Base-by-base conservation (phyloP, 345 rosid species). In the Aquilaria sinensis region DNA sequence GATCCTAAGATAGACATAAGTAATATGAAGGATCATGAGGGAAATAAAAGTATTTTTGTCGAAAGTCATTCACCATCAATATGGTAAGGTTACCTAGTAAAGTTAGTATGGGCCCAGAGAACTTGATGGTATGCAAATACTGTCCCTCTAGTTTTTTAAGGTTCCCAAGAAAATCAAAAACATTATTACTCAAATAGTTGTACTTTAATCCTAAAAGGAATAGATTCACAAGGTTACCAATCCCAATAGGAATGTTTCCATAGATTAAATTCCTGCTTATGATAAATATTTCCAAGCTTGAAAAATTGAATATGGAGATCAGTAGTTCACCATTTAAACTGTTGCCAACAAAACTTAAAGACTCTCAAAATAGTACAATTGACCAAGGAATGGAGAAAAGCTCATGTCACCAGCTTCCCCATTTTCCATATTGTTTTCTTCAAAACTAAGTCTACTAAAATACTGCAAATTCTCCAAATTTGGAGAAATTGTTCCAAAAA, bases 301-400 rank as follows among this genome's bases (percentile, higher is more conserved):
- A 72, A 52, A 72, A 66, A 48, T 72, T 76, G 45, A 60, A 66
- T 14, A 75, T 67, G 29, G 65, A 67, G 46, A 31, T 57, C 0
- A 72, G 82, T 53, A 75, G 10, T 53, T 69, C 62, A 32, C 79
- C 77, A 31, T 58, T 69, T n/a, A 75, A 70, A 2, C 2, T 1
- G 56, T 72, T 75, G 4, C 9, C 0, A 0, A 4, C 5, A 8
- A 72, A 34, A 45, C 77, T 64, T 49, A 11, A 75, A 43, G 15
- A 67, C 73, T 37, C 58, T 6, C 12, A 78, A 67, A 58, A 11
- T 51, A 0, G 75, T 49, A 51, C 72, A 69, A 47, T 78, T 78
- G 10, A 64, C 45, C 61, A 75, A 52, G 30, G 63, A 69, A 48
- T 14, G 10, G 15, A 79, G 1, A 3, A 51, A 79, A 75, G 31